Base-by-base conservation (phyloP, 306 rosid genomes). In the Pterocarpus santalinus region DNA sequence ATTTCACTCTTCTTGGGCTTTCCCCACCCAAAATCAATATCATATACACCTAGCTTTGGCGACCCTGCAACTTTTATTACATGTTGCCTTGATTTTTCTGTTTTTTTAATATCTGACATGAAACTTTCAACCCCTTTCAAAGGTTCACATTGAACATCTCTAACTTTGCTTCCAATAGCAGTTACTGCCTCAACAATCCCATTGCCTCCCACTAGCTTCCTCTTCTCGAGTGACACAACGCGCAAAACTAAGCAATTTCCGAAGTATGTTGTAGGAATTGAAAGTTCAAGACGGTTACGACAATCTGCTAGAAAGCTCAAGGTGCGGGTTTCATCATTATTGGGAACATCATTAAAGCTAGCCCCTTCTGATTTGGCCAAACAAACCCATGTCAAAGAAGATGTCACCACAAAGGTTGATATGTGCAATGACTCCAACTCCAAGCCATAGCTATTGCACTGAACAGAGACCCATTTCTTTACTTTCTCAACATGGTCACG, bases 11-110 rank as follows among this genome's bases (percentile, higher is more conserved):
- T 86, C 60, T 38, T 65, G 0, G 80, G 85, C 62, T 44, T 86
- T 13, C 82, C 89, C 77, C 75, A 79, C 15, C 86, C 89, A 68
- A 86, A 86, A 75, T 86, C 80, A 11, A 80, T 69, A 13, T 79
- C 65, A 22, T 82, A 82, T 16, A 65, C 16, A 22, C 73, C 80
- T 3, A 82, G 22, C 15, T 33, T 82, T 1, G 82, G 72, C 2
- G 84, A 82, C 2, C 80, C 86, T n/a, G 73, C 80, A 1, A 75
- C 10, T 28, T 0, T 17, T 0, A 77, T n/a, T 0, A 8, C 5
- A 69, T 22, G 0, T 11, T 16, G 2, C 13, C n/a, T 32, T 15
- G 10, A 15, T 4, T 35, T 34, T 1, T 2, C 5, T 0, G 16
- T 1, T 53, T 68, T 28, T 7, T 6, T 73, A 33, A n/a, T 15